Base-by-base conservation (phyloP, 148 eudicot species). In the Rheum nobile region DNA sequence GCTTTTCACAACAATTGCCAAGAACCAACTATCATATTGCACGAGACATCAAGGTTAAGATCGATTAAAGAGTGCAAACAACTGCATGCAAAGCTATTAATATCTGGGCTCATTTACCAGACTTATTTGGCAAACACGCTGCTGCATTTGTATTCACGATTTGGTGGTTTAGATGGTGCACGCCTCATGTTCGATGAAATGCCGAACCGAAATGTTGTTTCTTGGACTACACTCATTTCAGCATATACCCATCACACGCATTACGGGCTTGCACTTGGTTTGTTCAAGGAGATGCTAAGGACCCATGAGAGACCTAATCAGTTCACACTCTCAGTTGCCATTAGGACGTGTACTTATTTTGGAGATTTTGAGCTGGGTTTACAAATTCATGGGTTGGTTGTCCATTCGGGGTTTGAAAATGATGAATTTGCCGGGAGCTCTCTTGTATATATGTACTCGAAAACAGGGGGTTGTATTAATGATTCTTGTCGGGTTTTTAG, bases 361-460 rank as follows among this genome's bases (percentile, higher is more conserved):
- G 34, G 48, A 14, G 43, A 17, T 74, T 63, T 74, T 4, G 52
- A 74, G 11, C 41, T 59, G 69, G 76, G 76, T 74, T n/a, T 54
- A 2, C 76, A 74, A 74, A n/a, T n/a, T n/a, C n/a, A n/a, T n/a
- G n/a, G n/a, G n/a, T n/a, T n/a, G n/a, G n/a, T n/a, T n/a, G n/a
- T n/a, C n/a, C n/a, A n/a, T n/a, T n/a, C n/a, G n/a, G n/a, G n/a
- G n/a, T n/a, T n/a, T n/a, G n/a, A n/a, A 59, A 74, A 65, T 24
- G 70, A 74, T 74, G 76, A 59, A 57, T 74, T 74, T 74, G 4
- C 71, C 6, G 76, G 76, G 35, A 74, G 76, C 59, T 74, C 76
- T 37, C 76, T 74, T 41, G 19, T 74, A 28, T 67, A 59, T 3
- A 52, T 57, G 41, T 74, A 74, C 44, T 59, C 59, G 24, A 74